Base-by-base conservation (phyloP, 768 basidiomycete genomes). In the Podaxis carcinomalis region DNA sequence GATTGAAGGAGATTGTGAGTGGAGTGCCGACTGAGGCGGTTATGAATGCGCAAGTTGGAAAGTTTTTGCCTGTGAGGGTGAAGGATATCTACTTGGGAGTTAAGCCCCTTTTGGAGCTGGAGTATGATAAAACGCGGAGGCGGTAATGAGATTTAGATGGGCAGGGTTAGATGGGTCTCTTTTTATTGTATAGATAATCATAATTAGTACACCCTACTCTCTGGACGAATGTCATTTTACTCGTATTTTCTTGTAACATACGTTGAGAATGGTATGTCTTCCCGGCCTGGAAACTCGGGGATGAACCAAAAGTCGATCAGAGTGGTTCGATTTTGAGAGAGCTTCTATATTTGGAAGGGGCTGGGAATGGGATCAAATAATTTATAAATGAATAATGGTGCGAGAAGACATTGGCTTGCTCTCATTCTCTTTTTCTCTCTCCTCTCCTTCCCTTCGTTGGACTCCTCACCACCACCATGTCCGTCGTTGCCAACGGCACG, bases 401-500 rank as follows among this genome's bases (percentile, higher is more conserved):
- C 36, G 19, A 46, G 50, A 61, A 64, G 49, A 51, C 52, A 58
- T 42, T 25, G 1, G 49, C 55, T 44, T 55, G 44, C 40, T 61
- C 54, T 32, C 56, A 50, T 21, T 59, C 53, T 32, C 23, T 59
- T 53, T 44, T 51, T 42, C n/a, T 37, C n/a, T 42, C n/a, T 47
- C 39, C 0, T 16, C 44, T 49, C 7, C 1, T 9, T 0, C 32
- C 32, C 40, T 42, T n/a, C 40, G 59, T 37, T 54, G 47, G 16
- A 37, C 46, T 52, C 23, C 44, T 55, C 23, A 37, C 57, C 54
- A 40, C 65, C 64, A 55, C 66, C 72, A 78, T 78, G 77, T 76
- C 77, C 53, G 72, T 73, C 70, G 63, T 68, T 64, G 63, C 72
- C 57, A 81, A 81, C 67, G 68, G 70, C 69, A 73, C 78, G 1